Base-by-base conservation (phyloP, 176 grass and related monocot species). In the Elaeis guineensis region DNA sequence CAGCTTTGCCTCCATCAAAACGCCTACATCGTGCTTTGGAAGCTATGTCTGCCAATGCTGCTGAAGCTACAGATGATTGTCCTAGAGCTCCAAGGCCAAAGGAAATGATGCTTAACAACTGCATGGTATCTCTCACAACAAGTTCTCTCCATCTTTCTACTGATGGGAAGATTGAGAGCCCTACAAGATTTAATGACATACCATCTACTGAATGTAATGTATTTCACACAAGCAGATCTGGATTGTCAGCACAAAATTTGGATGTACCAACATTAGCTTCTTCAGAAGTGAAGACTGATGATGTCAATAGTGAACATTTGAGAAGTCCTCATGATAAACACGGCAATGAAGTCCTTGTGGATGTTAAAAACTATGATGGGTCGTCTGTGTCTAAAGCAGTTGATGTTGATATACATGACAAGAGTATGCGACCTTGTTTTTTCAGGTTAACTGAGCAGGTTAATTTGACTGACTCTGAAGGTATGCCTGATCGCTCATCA, bases 1-100 rank as follows among this genome's bases (percentile, higher is more conserved):
- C 92, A 76, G 92, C 81, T 74, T 88, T 97, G 62, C 92, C 92
- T 83, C 92, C 92, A 75, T 97, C 87, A 24, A 97, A 97, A 88
- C 86, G 92, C 30, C 72, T 97, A 65, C 92, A 97, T 77, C 80
- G 92, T 86, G 87, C 87, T 51, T 84, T 97, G 72, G 87, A 97
- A 71, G 92, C 92, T 71, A 97, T 97, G 87, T 97, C 87, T 77
- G 92, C 84, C 69, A 97, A 97, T 85, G 78, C 73, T 59, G 77
- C 74, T 64, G 83, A 88, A 74, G 69, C 72, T 74, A 77, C 52
- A 24, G 62, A 75, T 79, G 77, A 77, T 49, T 23, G 17, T 18
- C 56, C 62, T 39, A 78, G 85, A 72, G 74, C 62, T 54, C 59
- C 77, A 60, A 68, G 64, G 35, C 49, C 62, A 50, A 61, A 70